Evolutionary conservation across 2,329 filamentous ascomycete species (phyloP), one percentile per base, ranked within the genome.

Genomic region (Pestalotiopsis sp.): DNA sequence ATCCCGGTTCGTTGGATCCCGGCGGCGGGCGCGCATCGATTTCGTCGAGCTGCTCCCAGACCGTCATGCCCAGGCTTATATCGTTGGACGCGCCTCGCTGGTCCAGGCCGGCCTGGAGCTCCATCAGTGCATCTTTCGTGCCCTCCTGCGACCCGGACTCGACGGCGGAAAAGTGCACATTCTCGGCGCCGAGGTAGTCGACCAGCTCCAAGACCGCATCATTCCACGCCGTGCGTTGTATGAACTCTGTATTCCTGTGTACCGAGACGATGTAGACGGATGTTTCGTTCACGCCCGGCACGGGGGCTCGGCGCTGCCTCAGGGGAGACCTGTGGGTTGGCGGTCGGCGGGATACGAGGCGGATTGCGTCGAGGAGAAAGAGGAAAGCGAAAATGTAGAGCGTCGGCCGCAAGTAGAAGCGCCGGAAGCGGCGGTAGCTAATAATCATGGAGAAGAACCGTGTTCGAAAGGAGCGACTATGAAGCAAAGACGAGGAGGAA

Each of bases 101-200:
- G 11, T 85, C 86, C 14, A 93, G 81, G 40, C 83, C 77, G 2
- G 72, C 74, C 72, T 91, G 87, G 11, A 93, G 81, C 17, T 88
- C 84, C 57, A 81, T 80, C 71, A 93, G 79, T 2, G 87, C 88
- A 12, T 82, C 87, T 75, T 92, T 92, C 4, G 89, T 90, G 67
- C 88, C 80, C 77, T 93, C 91, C 78, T 87, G 90, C 68, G 89
- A 91, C 2, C 91, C 91, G 65, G 89, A 91, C 78, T 93, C 91
- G 73, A 90, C 86, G 23, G 92, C 86, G 41, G 87, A 88, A 68
- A 93, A 83, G 76, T 87, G 91, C 3, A 92, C 86, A 75, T 92
- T 91, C 17, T 86, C 84, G 1, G 85, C 77, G 0, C 91, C 90
- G 5, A 92, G 80, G 58, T 85, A 81, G 70, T 85, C 80, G 41